Evolutionary conservation across 1,284 basidiomycete genomes (phyloP), one percentile per base, ranked within the genome.

Genomic region (Polyporus tsugae): DNA sequence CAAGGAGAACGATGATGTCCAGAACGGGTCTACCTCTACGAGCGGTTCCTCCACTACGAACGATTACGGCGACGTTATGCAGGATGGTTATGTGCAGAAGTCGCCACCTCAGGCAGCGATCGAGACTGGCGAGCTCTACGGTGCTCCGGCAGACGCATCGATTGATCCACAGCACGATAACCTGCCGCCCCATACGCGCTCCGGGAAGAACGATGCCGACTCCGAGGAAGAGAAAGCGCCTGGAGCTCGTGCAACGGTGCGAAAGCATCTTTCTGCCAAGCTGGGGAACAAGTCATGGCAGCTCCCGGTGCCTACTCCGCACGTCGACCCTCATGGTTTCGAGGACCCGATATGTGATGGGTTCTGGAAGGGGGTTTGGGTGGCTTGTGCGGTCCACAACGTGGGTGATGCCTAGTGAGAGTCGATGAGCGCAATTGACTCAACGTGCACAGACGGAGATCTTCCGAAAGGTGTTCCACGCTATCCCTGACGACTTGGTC

Each of bases 301-400:
- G 15, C 80, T 94, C 69, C 89, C 90, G 0, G 90, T 87, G 0
- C 85, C 87, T 1, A 86, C 89, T 38, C 95, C 95, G 0, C 81
- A 85, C 41, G 87, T 97, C 63, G 90, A 95, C 74, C 88, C 92
- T 0, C 81, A 94, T 71, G 88, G 88, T 19, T 96, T 98, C 75
- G 91, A 93, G 70, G 96, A 98, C 79, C 96, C 96, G 15, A 84
- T 98, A 36, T 88, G 85, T 73, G 94, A 96, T 70, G 82, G 80
- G 59, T 98, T 98, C 79, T 98, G 94, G 94, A 93, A 93, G 76
- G 86, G 93, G 70, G 87, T 94, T 57, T 98, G 97, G 96, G 85
- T 94, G 6, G 90, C 94, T 5, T 89, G 88, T 63, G 95, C 95
- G 2, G 88, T 89, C 58, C 91, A 95, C 75, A 97, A 97, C 77